These are phyloP conservation scores for Talaromyces thailandensis DNA, from an alignment of 495 filamentous ascomycete genomes.

Conservation along the genomic window DNA sequence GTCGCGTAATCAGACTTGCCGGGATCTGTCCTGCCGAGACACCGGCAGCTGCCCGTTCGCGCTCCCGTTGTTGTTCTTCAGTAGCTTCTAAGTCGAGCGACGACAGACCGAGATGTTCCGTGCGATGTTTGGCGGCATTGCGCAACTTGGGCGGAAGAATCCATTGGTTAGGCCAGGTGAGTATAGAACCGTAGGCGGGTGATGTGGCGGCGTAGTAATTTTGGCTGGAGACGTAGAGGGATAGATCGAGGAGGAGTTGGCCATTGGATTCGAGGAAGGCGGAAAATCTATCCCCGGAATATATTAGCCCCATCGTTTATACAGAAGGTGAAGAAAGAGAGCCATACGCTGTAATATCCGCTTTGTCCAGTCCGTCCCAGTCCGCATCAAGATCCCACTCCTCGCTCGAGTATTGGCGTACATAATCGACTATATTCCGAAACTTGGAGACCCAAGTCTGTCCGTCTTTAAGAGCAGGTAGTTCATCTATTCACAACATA, in stretches of 20 bases:
- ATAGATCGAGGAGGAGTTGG: constrained; percentile 63
- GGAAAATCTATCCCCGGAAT: constrained; percentile 30
- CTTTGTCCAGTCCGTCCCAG: constrained; percentile 33
- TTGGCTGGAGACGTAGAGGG: constrained; percentile 76
- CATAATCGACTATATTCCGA: constrained; percentile 61
- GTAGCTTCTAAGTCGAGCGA: constrained; percentile 52
- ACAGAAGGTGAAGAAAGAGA: not conserved
- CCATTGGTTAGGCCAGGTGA: constrained; percentile 79
- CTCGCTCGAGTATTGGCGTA: constrained; percentile 43
- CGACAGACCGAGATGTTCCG: constrained; percentile 66
- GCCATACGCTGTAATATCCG: constrained; percentile 47
- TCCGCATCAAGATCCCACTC: constrained; percentile 47
- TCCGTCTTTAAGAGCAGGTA: constrained; percentile 64
- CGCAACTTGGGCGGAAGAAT: constrained; percentile 61
- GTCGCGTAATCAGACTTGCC: constrained; percentile 28
- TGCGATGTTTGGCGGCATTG: constrained; percentile 55
- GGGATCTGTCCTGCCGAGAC: constrained; percentile 34
- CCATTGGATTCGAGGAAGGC: constrained; percentile 58
- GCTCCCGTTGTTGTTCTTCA: constrained; percentile 28
- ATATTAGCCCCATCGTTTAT: not conserved
- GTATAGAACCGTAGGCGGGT: constrained; percentile 63
- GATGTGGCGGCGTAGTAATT: constrained; percentile 71
- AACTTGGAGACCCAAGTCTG: constrained; percentile 60
- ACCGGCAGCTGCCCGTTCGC: constrained; percentile 30
- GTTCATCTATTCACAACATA: constrained; percentile 43